Evolutionary conservation across 768 basidiomycete genomes (phyloP).

Genomic region (Paxillus rubicundulus): DNA sequence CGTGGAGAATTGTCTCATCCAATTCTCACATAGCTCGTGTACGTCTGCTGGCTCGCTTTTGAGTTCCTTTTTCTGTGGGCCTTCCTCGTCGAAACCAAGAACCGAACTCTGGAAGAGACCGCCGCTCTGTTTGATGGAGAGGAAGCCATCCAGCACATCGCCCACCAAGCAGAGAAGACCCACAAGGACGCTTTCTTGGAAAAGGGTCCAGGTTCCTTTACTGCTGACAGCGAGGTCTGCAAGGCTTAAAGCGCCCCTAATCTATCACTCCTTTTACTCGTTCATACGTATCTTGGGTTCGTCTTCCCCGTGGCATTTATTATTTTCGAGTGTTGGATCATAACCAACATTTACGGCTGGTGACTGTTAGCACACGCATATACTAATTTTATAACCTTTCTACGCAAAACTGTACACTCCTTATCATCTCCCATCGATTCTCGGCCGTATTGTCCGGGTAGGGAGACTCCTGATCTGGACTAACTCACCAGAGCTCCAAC

Average conservation of each 20-base stretch:
- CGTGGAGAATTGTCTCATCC: background rate
- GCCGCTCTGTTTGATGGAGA: slow-evolving; percentile 77
- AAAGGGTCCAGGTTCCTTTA: slow-evolving; percentile 12
- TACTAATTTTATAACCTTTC: too few species aligned
- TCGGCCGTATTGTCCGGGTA: too few species aligned
- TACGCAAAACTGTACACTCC: too few species aligned
- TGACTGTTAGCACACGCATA: background rate
- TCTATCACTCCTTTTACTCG: too few species aligned
- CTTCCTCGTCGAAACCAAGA: slow-evolving; percentile 71
- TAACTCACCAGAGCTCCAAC: too few species aligned
- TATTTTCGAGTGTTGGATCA: background rate
- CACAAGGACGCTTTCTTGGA: slow-evolving; percentile 16
- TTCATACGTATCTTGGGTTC: too few species aligned
- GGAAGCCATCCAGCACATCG: slow-evolving; percentile 42
- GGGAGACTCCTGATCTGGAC: too few species aligned
- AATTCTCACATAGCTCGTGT: slow-evolving; percentile 47
- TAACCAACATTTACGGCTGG: background rate
- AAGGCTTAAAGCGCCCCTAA: background rate
- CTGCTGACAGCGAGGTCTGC: background rate
- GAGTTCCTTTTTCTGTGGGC: slow-evolving; percentile 65
- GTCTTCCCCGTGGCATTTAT: too few species aligned
- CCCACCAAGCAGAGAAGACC: slow-evolving; percentile 22
- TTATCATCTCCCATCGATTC: too few species aligned
- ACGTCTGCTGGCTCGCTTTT: slow-evolving; percentile 66
- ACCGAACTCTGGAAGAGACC: slow-evolving; percentile 77